Evolutionary conservation across 371 early-diverging fungal species (phyloP).

Genomic region (Mortierella sp.): DNA sequence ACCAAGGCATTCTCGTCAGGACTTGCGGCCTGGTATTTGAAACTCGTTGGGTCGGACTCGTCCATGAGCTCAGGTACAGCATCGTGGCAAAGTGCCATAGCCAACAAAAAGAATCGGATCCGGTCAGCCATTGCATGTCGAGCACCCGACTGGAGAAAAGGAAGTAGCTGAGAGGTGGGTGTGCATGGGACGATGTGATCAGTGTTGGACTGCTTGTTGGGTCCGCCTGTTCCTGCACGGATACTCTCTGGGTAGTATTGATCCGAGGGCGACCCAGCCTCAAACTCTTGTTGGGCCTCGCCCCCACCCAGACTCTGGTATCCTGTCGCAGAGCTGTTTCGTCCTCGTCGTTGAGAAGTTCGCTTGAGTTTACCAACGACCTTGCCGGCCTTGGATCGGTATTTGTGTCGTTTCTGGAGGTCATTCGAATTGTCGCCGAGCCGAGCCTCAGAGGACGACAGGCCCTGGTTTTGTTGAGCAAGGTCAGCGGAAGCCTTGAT

Average conservation of each 20-base stretch:
- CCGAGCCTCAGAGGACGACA: background rate
- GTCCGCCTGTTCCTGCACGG: constrained; percentile 17
- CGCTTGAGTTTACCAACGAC: constrained; percentile 21
- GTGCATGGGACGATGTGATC: constrained; percentile 44
- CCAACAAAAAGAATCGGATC: constrained; percentile 73
- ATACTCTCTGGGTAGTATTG: constrained; percentile 29
- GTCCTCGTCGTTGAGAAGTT: constrained; percentile 17
- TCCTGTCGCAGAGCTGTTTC: constrained; percentile 26
- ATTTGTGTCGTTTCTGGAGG: constrained; percentile 13
- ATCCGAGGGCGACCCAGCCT: constrained; percentile 4
- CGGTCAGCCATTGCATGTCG: constrained; percentile 39
- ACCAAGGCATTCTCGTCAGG: constrained; percentile 97
- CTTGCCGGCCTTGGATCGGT: constrained; percentile 38
- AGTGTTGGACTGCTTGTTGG: constrained; percentile 24
- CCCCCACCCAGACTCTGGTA: constrained; percentile 41
- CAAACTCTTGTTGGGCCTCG: constrained; percentile 23
- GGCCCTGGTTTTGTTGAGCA: constrained; percentile 54
- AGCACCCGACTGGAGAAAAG: constrained; percentile 34
- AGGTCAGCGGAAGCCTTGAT: constrained; percentile 54
- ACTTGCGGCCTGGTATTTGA: constrained; percentile 88
- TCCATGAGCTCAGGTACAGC: constrained; percentile 76
- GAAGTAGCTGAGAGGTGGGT: constrained; percentile 36
- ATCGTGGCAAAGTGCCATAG: constrained; percentile 93
- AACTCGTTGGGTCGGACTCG: constrained; percentile 55
- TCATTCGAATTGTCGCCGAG: constrained; percentile 12